Evolutionary conservation across 2,329 filamentous ascomycete genomes (phyloP).

Genomic region (Ophiostoma novo-ulmi): DNA sequence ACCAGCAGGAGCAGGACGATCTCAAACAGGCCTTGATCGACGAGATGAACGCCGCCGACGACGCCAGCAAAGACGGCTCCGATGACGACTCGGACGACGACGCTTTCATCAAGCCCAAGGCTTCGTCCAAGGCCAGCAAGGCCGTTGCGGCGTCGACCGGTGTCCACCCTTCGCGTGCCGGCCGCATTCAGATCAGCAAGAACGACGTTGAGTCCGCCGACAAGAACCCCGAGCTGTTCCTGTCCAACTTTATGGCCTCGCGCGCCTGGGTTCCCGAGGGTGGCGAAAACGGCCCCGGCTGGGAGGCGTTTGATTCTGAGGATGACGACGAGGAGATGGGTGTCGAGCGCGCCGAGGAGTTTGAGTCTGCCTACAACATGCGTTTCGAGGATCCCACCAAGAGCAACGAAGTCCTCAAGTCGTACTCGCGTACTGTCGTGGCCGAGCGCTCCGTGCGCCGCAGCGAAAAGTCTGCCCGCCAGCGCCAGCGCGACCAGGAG

Average conservation of each 20-base stretch:
- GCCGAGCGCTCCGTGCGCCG: constrained; percentile 78
- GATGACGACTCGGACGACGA: constrained; percentile 61
- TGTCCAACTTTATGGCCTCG: constrained; percentile 93
- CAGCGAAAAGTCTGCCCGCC: constrained; percentile 71
- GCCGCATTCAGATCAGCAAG: constrained; percentile 46
- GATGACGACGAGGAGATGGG: constrained; percentile 80
- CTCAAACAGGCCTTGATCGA: constrained; percentile 72
- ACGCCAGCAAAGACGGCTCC: constrained; percentile 42
- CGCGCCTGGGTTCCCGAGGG: constrained; percentile 77
- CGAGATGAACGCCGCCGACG: constrained; percentile 66
- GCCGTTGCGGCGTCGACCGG: constrained; percentile 35
- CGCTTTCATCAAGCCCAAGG: constrained; percentile 70
- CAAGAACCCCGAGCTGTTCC: constrained; percentile 77
- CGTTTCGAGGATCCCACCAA: constrained; percentile 89
- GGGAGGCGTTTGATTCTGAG: constrained; percentile 85
- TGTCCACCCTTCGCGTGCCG: constrained; percentile 53
- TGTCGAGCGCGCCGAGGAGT: constrained; percentile 70
- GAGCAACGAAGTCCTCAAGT: constrained; percentile 79
- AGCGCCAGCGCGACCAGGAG: constrained; percentile 73
- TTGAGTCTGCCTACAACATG: constrained; percentile 90
- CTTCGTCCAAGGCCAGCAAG: constrained; percentile 36
- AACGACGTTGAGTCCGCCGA: constrained; percentile 70
- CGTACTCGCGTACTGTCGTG: constrained; percentile 82
- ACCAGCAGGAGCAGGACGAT: constrained; percentile 81
- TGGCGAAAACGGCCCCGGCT: constrained; percentile 50